Evolutionary conservation across 306 rosid species (phyloP).

Genomic region (Lablab purpureus): DNA sequence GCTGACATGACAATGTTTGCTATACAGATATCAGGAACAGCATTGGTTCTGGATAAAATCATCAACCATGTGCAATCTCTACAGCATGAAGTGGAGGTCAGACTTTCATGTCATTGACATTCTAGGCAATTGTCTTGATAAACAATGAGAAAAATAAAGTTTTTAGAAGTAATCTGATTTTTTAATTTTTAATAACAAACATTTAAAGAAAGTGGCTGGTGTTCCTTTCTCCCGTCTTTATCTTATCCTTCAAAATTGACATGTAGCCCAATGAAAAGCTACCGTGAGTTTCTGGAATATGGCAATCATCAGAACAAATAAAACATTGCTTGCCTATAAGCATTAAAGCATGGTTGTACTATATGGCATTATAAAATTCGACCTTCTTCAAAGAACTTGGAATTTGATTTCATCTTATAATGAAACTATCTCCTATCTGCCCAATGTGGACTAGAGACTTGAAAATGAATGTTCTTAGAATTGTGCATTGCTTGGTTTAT

Average conservation of each 20-base stretch:
- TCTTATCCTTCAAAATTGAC: constrained; percentile 29
- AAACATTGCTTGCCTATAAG: constrained; percentile 27
- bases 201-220: constrained; percentile 1
- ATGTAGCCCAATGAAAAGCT: constrained; percentile 17
- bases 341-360: constrained; percentile 9
- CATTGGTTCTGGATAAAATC: constrained; percentile 93
- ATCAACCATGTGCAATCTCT: constrained; percentile 95
- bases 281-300: constrained; percentile 15
- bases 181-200: no score
- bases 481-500: constrained; percentile 20
- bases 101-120: constrained; percentile 51
- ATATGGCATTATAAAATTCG: constrained; percentile 10
- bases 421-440: neutral
- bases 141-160: constrained; percentile 45
- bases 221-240: constrained; percentile 23
- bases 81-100: constrained; percentile 96
- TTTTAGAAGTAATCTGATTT: constrained; percentile 34
- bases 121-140: constrained; percentile 45
- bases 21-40: constrained; percentile 90
- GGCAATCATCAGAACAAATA: constrained; percentile 12
- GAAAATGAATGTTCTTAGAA: constrained; percentile 25
- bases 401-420: neutral
- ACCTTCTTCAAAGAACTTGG: neutral
- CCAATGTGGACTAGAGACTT: constrained; percentile 36
- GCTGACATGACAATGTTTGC: constrained; percentile 43